phyloP scores from a whole-genome alignment of 495 filamentous ascomycete genomes.

The Pyrenula aspistea region DNA sequence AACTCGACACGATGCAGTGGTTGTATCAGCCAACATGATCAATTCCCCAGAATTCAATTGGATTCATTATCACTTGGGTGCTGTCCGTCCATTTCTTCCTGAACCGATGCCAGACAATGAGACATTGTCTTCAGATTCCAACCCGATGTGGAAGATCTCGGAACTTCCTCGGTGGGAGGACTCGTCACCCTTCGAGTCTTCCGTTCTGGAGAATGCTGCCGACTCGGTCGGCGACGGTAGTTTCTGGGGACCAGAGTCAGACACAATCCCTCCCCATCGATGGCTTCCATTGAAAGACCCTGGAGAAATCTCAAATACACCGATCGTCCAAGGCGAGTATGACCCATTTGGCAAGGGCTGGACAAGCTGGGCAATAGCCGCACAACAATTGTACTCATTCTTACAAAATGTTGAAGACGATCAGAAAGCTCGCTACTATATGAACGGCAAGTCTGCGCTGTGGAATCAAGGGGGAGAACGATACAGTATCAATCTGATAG shows the following conservation, averaged over 20 bases:
- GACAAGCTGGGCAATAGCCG: slow-evolving; percentile 30
- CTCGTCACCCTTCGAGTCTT: slow-evolving; percentile 1
- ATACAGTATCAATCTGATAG: slow-evolving; percentile 35
- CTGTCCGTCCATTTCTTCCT: slow-evolving; percentile 24
- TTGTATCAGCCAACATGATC: slow-evolving; percentile 29
- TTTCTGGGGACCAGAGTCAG: neutral
- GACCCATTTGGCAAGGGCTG: slow-evolving; percentile 15
- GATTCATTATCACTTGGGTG: slow-evolving; percentile 24
- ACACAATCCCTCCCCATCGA: slow-evolving; percentile 4
- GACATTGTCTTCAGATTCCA: slow-evolving; percentile 1
- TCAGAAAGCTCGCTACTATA: slow-evolving; percentile 20
- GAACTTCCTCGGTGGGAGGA: slow-evolving; percentile 7
- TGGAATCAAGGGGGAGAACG: slow-evolving; percentile 30
- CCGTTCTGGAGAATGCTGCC: slow-evolving; percentile 2
- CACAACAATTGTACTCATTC: slow-evolving; percentile 36
- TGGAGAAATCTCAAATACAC: slow-evolving; percentile 18
- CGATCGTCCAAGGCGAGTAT: slow-evolving; percentile 17
- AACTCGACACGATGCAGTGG: slow-evolving; percentile 21
- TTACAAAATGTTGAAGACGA: slow-evolving; percentile 31
- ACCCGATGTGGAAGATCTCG: slow-evolving; percentile 8
- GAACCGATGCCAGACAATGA: slow-evolving; percentile 13
- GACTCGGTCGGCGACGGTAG: slow-evolving; percentile 1
- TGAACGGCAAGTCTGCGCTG: slow-evolving; percentile 9
- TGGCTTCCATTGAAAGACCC: slow-evolving; percentile 2
- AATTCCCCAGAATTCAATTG: slow-evolving; percentile 24